phyloP scores from a whole-genome alignment of 2,329 filamentous ascomycete genomes.

The Rhexocercosporidium sp. region DNA sequence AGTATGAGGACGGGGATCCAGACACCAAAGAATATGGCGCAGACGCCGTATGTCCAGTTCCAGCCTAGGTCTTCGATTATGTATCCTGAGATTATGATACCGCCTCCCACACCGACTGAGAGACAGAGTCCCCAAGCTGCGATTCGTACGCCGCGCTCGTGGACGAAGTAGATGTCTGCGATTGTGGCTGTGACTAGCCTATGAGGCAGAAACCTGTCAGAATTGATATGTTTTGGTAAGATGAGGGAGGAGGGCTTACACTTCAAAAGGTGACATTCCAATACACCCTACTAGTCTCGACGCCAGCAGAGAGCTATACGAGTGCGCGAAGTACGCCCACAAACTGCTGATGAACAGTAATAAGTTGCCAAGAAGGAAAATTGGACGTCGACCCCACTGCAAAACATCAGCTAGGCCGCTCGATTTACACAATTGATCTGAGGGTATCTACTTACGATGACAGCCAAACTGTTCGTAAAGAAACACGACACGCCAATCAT shows the following conservation, averaged over 20 bases:
- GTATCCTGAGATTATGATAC: slow-evolving; percentile 47
- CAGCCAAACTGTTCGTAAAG: slow-evolving; percentile 25
- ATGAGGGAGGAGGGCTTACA: slow-evolving; percentile 30
- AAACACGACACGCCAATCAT: slow-evolving; percentile 40
- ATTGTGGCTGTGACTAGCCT: slow-evolving; percentile 39
- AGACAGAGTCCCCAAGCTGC: slow-evolving; percentile 48
- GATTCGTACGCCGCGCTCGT: slow-evolving; percentile 49
- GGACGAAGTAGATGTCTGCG: slow-evolving; percentile 51
- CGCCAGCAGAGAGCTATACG: slow-evolving; percentile 30
- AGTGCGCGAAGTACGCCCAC: slow-evolving; percentile 21
- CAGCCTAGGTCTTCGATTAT: slow-evolving; percentile 47
- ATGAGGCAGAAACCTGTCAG: neutral
- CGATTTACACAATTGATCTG: neutral
- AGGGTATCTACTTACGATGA: slow-evolving; percentile 5
- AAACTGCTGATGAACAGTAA: slow-evolving; percentile 29
- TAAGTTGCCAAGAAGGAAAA: slow-evolving; percentile 28
- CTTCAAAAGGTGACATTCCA: slow-evolving; percentile 38
- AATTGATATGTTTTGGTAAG: neutral
- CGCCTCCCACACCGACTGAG: slow-evolving; percentile 47
- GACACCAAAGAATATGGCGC: slow-evolving; percentile 25
- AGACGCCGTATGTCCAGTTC: slow-evolving; percentile 44
- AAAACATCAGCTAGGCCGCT: neutral
- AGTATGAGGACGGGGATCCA: slow-evolving; percentile 47
- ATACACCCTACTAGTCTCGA: slow-evolving; percentile 35
- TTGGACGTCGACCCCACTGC: slow-evolving; percentile 26